A percentile compares a stretch with the other conserved stretches of the same genome.
Evolutionary conservation across 116 monocot genomes (phyloP).

Genomic region (Iris pallida): DNA sequence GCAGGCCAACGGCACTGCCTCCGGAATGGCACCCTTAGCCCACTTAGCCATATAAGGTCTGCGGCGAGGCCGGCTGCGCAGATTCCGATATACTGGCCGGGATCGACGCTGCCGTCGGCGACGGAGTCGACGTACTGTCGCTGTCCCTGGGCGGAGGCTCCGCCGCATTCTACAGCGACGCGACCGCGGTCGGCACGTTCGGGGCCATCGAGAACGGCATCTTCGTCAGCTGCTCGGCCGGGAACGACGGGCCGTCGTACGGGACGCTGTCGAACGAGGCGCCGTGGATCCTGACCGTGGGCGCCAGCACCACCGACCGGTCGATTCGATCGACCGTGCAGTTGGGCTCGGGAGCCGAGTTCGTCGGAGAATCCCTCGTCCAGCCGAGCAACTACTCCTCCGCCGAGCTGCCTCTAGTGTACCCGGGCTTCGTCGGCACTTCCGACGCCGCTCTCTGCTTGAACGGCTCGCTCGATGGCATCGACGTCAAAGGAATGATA

Average conservation of each 20-base stretch:
- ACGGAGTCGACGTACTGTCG: constrained; percentile 27
- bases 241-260: background rate
- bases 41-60: constrained; percentile 36
- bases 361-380: constrained; percentile 5
- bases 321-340: background rate
- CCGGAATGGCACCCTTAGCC: constrained; percentile 48
- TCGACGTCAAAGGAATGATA: constrained; percentile 12
- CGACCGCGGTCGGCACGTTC: constrained; percentile 5
- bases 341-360: background rate
- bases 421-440: background rate
- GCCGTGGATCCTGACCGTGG: constrained; percentile 14
- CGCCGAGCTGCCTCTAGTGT: constrained; percentile 4
- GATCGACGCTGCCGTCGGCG: constrained; percentile 27
- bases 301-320: constrained; percentile 8
- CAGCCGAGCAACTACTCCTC: constrained; percentile 7
- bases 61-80: background rate
- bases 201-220: constrained; percentile 8
- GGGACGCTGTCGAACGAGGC: constrained; percentile 5
- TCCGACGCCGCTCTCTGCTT: background rate
- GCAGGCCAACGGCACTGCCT: constrained; percentile 25
- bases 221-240: constrained; percentile 6
- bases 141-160: constrained; percentile 12
- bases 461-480: background rate
- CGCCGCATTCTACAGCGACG: background rate
- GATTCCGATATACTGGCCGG: constrained; percentile 24